Conservation (phyloP, 108 stramenopile species). For the Skeletonema grethae region DNA sequence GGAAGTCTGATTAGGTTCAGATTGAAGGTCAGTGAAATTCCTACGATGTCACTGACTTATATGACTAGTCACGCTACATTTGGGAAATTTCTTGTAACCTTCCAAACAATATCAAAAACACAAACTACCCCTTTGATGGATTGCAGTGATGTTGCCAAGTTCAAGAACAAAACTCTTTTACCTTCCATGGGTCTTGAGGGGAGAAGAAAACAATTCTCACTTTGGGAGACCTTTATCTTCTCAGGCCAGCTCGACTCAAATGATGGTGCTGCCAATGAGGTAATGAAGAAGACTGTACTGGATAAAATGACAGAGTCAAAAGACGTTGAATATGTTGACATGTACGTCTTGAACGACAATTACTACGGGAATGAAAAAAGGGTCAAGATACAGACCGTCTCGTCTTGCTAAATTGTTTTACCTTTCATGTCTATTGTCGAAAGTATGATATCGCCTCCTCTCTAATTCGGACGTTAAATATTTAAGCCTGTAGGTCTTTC, state of each 20-base stretch:
- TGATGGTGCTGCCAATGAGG: not conserved
- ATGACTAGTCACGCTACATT: slow-evolving; percentile 29
- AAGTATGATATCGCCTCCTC: no score
- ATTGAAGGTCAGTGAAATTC: slow-evolving; percentile 9
- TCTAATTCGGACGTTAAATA: no score
- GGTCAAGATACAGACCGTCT: not conserved
- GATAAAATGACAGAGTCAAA: not conserved
- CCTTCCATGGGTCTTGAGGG: slow-evolving; percentile 10
- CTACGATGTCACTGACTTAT: slow-evolving; percentile 24
- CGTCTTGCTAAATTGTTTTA: not conserved
- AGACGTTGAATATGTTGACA: not conserved
- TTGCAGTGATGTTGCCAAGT: slow-evolving; percentile 18
- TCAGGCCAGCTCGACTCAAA: not conserved
- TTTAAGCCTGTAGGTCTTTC: no score
- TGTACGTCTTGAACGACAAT: not conserved
- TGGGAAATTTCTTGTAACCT: slow-evolving; percentile 16
- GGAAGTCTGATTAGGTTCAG: slow-evolving; percentile 31
- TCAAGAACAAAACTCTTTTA: not conserved
- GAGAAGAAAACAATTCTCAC: slow-evolving; percentile 3
- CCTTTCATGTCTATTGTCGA: no score
- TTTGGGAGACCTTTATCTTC: slow-evolving; percentile 25
- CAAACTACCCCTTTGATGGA: slow-evolving; percentile 6
- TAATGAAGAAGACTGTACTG: not conserved
- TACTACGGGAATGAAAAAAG: not conserved
- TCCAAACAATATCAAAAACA: slow-evolving; percentile 14